Evolutionary conservation across 345 rosid species (phyloP), one percentile per base, ranked within the genome.

Genomic region (Draba incana): DNA sequence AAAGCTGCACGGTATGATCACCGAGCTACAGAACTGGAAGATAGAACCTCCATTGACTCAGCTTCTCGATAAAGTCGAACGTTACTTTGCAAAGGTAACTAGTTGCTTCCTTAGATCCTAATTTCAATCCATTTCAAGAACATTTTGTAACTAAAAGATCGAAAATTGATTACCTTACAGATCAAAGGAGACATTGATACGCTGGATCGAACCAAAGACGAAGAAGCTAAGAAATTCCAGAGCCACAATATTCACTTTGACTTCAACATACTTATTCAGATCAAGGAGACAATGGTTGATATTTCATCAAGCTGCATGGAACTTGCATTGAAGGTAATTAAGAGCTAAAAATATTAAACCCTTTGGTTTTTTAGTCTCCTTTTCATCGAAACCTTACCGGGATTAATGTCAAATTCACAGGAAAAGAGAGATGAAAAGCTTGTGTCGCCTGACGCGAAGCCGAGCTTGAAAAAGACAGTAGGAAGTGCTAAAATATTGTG

Each of bases 251-350:
- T 94, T 44, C 75, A 81, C 12, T 87, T 91, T 46, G 93, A 91
- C 78, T 86, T 91, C 81, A 69, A 75, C 43, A 73, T 91, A 69
- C 83, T 94, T 16, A 35, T 84, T 42, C 84, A 78, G 63, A 82
- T 91, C 70, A 91, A 89, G 77, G 99, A 94, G 76, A 64, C 87
- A 41, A 77, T 84, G 85, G 99, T 94, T 72, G 92, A 94, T 83
- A 81, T 87, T 74, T 94, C 92, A 69, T 89, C 98, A 2, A 83
- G 73, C 67, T 86, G 92, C 76, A 94, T 89, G 93, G 96, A 94
- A 77, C 65, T 86, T 33, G 91, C 87, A 46, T 70, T 94, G 44
- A 81, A 85, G 93, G 98, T 91, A 84, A n/a, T 6, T 39, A 35
- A 15, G 10, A 23, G 0, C 39, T 10, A 30, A 2, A 48, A 27